Conservation (phyloP, 2,329 filamentous ascomycete species). For the Ophiobolus disseminans region DNA sequence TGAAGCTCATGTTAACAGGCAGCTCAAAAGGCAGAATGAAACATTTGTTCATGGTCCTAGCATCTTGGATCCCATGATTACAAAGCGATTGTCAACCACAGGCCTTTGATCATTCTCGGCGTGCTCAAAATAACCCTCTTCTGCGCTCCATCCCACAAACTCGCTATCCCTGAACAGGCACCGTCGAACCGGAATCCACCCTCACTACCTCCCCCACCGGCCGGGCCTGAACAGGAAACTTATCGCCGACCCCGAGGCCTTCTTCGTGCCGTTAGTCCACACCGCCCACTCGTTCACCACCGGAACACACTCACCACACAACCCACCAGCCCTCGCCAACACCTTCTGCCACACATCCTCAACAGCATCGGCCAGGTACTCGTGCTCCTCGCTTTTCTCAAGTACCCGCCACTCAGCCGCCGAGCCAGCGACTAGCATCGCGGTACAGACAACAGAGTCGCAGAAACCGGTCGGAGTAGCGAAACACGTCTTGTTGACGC, state of each 20-base stretch:
- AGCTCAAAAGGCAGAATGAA: too few relatives aligned
- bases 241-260: not conserved
- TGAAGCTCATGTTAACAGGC: too few relatives aligned
- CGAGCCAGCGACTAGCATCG: constrained; percentile 1
- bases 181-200: too few relatives aligned
- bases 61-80: too few relatives aligned
- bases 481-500: not conserved
- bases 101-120: too few relatives aligned
- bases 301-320: not conserved
- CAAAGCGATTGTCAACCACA: too few relatives aligned
- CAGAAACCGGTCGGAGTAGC: not conserved
- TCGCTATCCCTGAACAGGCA: too few relatives aligned
- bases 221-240: too few relatives aligned
- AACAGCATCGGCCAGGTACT: constrained; percentile 9
- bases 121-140: too few relatives aligned
- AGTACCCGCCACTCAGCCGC: not conserved
- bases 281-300: not conserved
- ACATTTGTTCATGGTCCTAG: too few relatives aligned
- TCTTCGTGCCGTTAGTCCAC: not conserved
- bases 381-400: constrained; percentile 1
- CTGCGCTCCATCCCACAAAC: too few relatives aligned
- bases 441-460: not conserved
- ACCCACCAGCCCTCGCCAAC: not conserved
- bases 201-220: too few relatives aligned
- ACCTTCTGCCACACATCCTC: constrained; percentile 8